phyloP scores from a whole-genome alignment of 2,329 filamentous ascomycete species.

The Ascocoryne sarcoides region DNA sequence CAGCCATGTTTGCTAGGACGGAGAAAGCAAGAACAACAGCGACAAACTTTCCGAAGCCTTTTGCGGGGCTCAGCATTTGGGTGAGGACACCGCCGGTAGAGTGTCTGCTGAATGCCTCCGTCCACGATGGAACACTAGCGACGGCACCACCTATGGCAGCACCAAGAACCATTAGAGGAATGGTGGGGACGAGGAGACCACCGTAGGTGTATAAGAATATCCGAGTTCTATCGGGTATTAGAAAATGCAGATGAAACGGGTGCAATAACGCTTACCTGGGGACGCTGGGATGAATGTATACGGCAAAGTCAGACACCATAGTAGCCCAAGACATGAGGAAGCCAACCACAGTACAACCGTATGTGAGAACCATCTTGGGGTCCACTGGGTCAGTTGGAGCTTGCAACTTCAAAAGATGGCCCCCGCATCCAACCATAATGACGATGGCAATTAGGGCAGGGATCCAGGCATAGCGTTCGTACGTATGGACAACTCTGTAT shows the following conservation, averaged over 20 bases:
- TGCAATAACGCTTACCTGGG: slow-evolving; percentile 32
- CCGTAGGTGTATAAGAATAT: slow-evolving; percentile 47
- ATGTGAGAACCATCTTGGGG: slow-evolving; percentile 42
- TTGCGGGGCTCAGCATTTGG: slow-evolving; percentile 48
- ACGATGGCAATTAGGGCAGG: slow-evolving; percentile 45
- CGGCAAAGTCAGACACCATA: slow-evolving; percentile 50
- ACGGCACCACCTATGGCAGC: slow-evolving; percentile 56
- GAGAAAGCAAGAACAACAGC: slow-evolving; percentile 49
- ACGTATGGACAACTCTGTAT: slow-evolving; percentile 47
- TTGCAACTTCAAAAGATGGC: slow-evolving; percentile 40
- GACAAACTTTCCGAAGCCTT: slow-evolving; percentile 54
- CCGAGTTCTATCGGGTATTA: slow-evolving; percentile 15
- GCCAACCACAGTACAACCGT: slow-evolving; percentile 51
- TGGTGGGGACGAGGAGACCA: slow-evolving; percentile 45
- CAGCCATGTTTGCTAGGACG: slow-evolving; percentile 49
- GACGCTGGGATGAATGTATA: slow-evolving; percentile 49
- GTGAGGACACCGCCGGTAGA: slow-evolving; percentile 50
- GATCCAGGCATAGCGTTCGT: slow-evolving; percentile 50
- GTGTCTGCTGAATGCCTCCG: slow-evolving; percentile 42
- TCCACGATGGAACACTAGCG: slow-evolving; percentile 43
- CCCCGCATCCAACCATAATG: slow-evolving; percentile 47
- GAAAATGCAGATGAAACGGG: neutral
- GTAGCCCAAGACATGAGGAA: slow-evolving; percentile 56
- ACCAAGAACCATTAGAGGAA: slow-evolving; percentile 53
- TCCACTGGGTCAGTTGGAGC: slow-evolving; percentile 32